These are phyloP conservation scores for Debaryomycetaceae sp. DNA, from an alignment of 1,139 yeast genomes.

Conservation along the genomic window DNA sequence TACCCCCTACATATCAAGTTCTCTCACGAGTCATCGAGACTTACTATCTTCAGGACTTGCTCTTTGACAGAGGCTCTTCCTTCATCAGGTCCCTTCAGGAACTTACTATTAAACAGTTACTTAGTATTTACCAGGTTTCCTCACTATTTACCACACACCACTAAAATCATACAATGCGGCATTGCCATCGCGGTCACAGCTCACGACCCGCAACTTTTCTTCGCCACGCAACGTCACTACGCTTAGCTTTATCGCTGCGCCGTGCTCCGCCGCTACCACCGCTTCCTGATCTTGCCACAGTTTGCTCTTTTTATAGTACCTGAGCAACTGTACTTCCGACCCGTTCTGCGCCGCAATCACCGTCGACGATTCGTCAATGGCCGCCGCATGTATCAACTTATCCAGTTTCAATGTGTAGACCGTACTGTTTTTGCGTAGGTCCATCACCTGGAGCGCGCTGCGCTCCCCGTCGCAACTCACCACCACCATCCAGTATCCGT, in stretches of 20 bases:
- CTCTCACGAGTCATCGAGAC: no score
- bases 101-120: no score
- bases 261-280: background rate
- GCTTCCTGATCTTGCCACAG: conserved; percentile 20
- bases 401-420: conserved; percentile 18
- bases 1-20: no score
- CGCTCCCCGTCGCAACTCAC: conserved; percentile 6
- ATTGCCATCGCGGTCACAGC: no score
- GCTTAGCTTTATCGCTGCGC: background rate
- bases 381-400: conserved; percentile 12
- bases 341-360: conserved; percentile 18
- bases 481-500: conserved; percentile 57
- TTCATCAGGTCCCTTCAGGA: no score
- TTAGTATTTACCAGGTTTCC: no score
- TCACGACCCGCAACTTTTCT: no score
- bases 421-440: conserved; percentile 37
- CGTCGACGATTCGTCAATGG: conserved; percentile 38
- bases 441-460: conserved; percentile 34
- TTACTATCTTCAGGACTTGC: no score
- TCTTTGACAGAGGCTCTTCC: no score
- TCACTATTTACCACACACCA: no score
- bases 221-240: no score
- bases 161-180: no score
- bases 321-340: conserved; percentile 13
- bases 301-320: conserved; percentile 36